Conservation (phyloP, 148 eudicot genomes). For the Oxyria digyna region DNA sequence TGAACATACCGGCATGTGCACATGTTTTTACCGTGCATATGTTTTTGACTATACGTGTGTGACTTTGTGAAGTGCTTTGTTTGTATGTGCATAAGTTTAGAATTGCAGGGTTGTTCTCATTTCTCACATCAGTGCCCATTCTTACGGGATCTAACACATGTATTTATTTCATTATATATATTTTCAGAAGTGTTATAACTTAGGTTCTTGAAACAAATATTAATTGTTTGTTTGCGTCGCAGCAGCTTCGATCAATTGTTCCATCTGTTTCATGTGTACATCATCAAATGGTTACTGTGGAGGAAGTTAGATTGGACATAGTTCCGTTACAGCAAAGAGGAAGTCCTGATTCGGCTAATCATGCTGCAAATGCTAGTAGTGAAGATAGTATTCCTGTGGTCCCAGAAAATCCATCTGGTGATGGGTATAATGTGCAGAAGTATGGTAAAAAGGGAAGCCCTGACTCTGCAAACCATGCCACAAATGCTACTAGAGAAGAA, state of each 20-base stretch:
- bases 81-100: too few species aligned
- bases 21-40: too few species aligned
- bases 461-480: conserved; percentile 14
- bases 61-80: too few species aligned
- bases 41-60: too few species aligned
- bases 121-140: too few species aligned
- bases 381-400: conserved; percentile 25
- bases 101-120: too few species aligned
- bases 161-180: not conserved
- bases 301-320: conserved; percentile 24
- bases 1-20: too few species aligned
- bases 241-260: conserved; percentile 2
- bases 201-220: not conserved
- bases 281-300: conserved; percentile 29
- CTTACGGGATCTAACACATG: not conserved
- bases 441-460: conserved; percentile 72
- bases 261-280: not conserved
- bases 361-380: conserved; percentile 23
- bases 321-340: conserved; percentile 45
- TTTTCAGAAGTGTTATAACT: not conserved
- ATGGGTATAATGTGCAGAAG: conserved; percentile 92
- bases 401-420: conserved; percentile 61
- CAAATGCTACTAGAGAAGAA: conserved; percentile 29
- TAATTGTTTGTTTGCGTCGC: not conserved
- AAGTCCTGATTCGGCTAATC: conserved; percentile 21